Conservation (phyloP, 192 early-diverging fungal species). For the Umbelopsis sp. region DNA sequence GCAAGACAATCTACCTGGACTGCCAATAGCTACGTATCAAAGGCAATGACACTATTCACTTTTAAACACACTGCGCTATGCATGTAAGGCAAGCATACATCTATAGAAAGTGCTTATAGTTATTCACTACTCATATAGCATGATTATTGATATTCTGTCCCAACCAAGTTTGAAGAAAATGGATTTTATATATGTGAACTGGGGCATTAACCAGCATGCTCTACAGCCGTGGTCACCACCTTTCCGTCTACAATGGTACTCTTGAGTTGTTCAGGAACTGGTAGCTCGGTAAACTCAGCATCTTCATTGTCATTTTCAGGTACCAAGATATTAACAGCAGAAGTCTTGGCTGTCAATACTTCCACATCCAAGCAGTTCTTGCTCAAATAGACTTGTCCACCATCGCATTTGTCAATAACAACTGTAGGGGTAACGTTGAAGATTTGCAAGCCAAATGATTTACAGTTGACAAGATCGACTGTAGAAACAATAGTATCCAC, state of each 20-base stretch:
- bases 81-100: too few relatives aligned
- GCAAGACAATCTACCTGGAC: too few relatives aligned
- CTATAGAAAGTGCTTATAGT: too few relatives aligned
- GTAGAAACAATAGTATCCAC: conserved; percentile 83
- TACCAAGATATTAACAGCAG: conserved; percentile 87
- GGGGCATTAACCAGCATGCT: conserved; percentile 61
- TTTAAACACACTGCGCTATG: too few relatives aligned
- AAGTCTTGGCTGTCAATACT: conserved; percentile 93
- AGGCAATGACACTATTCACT: too few relatives aligned
- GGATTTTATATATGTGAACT: not conserved
- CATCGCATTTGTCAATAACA: conserved; percentile 91
- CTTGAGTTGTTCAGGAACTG: conserved; percentile 93
- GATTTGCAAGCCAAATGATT: conserved; percentile 86
- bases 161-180: not conserved
- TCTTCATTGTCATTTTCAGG: conserved; percentile 71
- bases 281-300: conserved; percentile 79
- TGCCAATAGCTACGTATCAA: too few relatives aligned
- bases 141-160: not conserved
- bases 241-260: conserved; percentile 82
- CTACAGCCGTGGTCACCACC: conserved; percentile 80
- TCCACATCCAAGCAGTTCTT: conserved; percentile 75
- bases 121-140: not conserved
- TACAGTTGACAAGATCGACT: conserved; percentile 90
- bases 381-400: conserved; percentile 88
- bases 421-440: conserved; percentile 83